Evolutionary conservation across 164 flowering plant genomes (phyloP), one percentile per base, ranked within the genome.

Genomic region (Brasenia schreberi): DNA sequence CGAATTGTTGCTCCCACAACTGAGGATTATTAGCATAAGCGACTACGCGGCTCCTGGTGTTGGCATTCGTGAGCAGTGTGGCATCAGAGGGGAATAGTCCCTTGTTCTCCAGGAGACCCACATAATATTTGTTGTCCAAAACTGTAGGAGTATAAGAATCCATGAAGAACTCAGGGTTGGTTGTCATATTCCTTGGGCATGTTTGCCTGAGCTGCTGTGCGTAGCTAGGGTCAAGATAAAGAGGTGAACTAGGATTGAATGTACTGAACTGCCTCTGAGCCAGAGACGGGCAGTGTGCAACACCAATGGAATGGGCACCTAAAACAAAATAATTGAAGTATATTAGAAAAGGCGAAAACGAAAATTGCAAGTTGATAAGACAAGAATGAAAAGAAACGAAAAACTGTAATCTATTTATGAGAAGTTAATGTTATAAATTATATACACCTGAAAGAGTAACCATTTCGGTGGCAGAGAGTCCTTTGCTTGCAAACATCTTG

Each of bases 41-140:
- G 4, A 49, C 58, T 19, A 79, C 76, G 39, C 63, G 53, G 7
- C 64, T 64, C 63, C 43, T 43, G 0, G 82, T 79, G 11, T 61
- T 59, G 14, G 68, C 18, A 56, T 74, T 68, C 0, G 76, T 70
- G 63, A 68, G 64, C 63, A 79, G 62, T 16, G 71, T 65, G 62
- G 72, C 74, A 66, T 79, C 82, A 5, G 79, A 74, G 2, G 79
- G 58, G 68, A 79, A 68, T 62, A 79, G 61, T 5, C 82, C 82
- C 67, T 66, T 72, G 72, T 72, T 72, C 45, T 66, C 66, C 64
- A 72, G 44, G 5, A 79, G 53, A 64, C 76, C 74, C 11, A 17
- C 56, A 42, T 76, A 79, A 42, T 74, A 79, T 12, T 64, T 63
- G 58, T 67, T 63, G 69, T 79, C 79, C 19, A 77, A 56, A 7